Conservation (phyloP, 257 asterid species). For the Anisodus acutangulus region DNA sequence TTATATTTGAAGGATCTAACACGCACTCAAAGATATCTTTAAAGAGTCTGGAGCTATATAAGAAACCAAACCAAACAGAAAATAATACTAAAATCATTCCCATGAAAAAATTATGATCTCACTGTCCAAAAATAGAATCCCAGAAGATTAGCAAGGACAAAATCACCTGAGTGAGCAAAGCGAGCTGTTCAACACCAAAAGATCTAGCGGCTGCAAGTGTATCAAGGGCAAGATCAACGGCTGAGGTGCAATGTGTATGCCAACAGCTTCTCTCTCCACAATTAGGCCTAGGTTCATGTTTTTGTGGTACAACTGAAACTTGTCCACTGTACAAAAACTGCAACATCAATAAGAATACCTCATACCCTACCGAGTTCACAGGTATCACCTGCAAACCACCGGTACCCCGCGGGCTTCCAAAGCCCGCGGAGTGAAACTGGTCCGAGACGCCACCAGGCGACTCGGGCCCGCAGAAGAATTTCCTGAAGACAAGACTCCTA, state of each 20-base stretch:
- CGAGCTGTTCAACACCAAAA: conserved; percentile 91
- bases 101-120: neutral
- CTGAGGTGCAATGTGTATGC: conserved; percentile 44
- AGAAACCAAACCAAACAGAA: too few species aligned
- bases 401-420: conserved; percentile 48
- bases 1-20: neutral
- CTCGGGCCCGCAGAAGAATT: conserved; percentile 86
- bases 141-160: neutral
- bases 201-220: conserved; percentile 94
- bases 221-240: conserved; percentile 96
- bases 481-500: conserved; percentile 78
- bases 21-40: too few species aligned
- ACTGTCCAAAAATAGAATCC: conserved; percentile 3
- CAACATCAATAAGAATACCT: conserved; percentile 80
- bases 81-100: too few species aligned
- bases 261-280: conserved; percentile 87
- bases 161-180: conserved; percentile 83
- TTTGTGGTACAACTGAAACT: conserved; percentile 89
- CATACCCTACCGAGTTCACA: conserved; percentile 82
- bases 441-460: conserved; percentile 53
- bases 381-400: conserved; percentile 48
- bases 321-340: conserved; percentile 96
- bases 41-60: too few species aligned
- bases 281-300: conserved; percentile 88
- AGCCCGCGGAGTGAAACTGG: conserved; percentile 34